Conservation (phyloP, 495 filamentous ascomycete species). For the Penicillium arizonense region DNA sequence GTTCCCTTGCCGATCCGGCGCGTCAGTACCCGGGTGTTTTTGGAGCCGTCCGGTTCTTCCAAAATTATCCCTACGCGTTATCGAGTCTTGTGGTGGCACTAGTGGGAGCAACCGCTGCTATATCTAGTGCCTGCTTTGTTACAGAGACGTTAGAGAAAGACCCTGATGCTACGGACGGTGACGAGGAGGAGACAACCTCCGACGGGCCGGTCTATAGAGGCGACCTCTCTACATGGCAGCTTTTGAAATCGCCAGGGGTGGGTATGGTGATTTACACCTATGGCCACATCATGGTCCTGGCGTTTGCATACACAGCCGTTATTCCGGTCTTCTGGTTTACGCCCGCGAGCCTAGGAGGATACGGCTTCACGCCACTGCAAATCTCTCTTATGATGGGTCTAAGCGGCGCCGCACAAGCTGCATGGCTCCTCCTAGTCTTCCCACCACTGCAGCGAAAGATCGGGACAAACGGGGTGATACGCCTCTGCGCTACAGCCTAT, state of each 20-base stretch:
- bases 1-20: conserved; percentile 60
- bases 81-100: conserved; percentile 52
- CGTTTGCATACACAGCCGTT: conserved; percentile 60
- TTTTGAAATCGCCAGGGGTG: conserved; percentile 62
- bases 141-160: conserved; percentile 53
- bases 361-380: conserved; percentile 54
- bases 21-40: conserved; percentile 56
- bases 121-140: conserved; percentile 47
- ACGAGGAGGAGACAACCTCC: conserved; percentile 4
- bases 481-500: conserved; percentile 50
- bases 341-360: conserved; percentile 52
- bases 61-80: conserved; percentile 63
- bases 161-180: conserved; percentile 3
- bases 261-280: conserved; percentile 59
- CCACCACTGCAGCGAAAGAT: conserved; percentile 55
- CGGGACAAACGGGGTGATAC: conserved; percentile 60
- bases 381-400: conserved; percentile 60
- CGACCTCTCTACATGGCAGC: conserved; percentile 47
- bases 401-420: conserved; percentile 58
- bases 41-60: conserved; percentile 52
- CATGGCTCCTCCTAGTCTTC: conserved; percentile 65
- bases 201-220: not conserved
- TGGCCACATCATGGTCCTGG: conserved; percentile 59
- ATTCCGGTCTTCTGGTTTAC: conserved; percentile 64
- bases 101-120: conserved; percentile 48